Conservation (phyloP, 1,284 basidiomycete genomes). For the Papiliotrema laurentii region DNA sequence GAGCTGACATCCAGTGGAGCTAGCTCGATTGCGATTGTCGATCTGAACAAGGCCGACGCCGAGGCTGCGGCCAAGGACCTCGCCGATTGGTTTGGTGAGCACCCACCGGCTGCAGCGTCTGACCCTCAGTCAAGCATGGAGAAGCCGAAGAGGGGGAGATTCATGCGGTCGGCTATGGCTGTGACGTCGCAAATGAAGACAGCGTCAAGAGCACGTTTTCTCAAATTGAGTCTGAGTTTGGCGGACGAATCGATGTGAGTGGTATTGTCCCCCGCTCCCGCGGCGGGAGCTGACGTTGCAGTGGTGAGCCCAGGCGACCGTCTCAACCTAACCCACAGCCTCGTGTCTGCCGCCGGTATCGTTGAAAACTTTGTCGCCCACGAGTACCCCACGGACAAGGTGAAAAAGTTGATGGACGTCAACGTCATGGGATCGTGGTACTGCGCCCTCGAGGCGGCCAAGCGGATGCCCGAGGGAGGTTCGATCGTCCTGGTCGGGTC, state of each 20-base stretch:
- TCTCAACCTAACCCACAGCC: slow-evolving; percentile 36
- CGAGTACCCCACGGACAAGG: slow-evolving; percentile 80
- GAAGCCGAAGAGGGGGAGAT: slow-evolving; percentile 60
- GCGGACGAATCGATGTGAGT: slow-evolving; percentile 63
- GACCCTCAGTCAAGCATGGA: slow-evolving; percentile 56
- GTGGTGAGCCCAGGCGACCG: too few species aligned
- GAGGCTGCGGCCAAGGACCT: slow-evolving; percentile 70
- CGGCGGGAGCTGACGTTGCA: not conserved
- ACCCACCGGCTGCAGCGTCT: not conserved
- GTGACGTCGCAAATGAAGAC: slow-evolving; percentile 81
- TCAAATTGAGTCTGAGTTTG: slow-evolving; percentile 65
- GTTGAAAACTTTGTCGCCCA: slow-evolving; percentile 88
- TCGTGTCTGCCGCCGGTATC: slow-evolving; percentile 86
- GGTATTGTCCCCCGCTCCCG: not conserved
- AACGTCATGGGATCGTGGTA: slow-evolving; percentile 87
- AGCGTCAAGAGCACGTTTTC: slow-evolving; percentile 70
- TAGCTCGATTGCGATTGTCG: slow-evolving; percentile 73
- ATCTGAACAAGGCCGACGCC: slow-evolving; percentile 72
- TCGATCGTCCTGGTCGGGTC: slow-evolving; percentile 83
- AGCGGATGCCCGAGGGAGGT: slow-evolving; percentile 59
- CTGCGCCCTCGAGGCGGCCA: slow-evolving; percentile 87
- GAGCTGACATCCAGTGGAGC: slow-evolving; percentile 61
- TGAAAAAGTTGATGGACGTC: slow-evolving; percentile 80
- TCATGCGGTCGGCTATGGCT: slow-evolving; percentile 70
- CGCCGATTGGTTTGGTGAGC: slow-evolving; percentile 53